Evolutionary conservation across 2,329 filamentous ascomycete genomes (phyloP).

Genomic region (Hymenoscyphus scutula): DNA sequence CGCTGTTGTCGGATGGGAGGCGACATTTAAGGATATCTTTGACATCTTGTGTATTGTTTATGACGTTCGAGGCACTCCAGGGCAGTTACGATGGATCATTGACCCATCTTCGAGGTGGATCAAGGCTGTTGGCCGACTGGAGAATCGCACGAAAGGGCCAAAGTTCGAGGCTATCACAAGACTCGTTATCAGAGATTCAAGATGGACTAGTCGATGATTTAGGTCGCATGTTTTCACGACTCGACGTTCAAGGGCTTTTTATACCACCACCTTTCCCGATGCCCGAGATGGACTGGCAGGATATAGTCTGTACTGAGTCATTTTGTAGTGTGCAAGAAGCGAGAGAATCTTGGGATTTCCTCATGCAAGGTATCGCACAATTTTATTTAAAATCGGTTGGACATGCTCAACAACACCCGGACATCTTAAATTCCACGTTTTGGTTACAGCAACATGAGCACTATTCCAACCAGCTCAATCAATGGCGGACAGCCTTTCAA

Average conservation of each 20-base stretch:
- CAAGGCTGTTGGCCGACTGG: conserved; percentile 34
- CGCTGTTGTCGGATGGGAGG: conserved; percentile 32
- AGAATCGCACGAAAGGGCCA: conserved; percentile 33
- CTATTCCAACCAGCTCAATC: conserved; percentile 32
- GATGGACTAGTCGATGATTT: conserved; percentile 36
- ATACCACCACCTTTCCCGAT: conserved; percentile 35
- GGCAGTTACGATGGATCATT: conserved; percentile 35
- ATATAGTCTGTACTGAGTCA: conserved; percentile 29
- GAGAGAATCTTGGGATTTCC: conserved; percentile 33
- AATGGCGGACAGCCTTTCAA: conserved; percentile 34
- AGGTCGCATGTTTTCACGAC: conserved; percentile 34
- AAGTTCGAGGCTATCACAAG: conserved; percentile 33
- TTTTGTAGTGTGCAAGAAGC: conserved; percentile 34
- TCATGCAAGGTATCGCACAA: conserved; percentile 35
- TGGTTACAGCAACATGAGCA: conserved; percentile 33
- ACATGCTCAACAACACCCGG: conserved; percentile 30
- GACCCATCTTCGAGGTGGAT: conserved; percentile 34
- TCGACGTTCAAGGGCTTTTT: conserved; percentile 35
- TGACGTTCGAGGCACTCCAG: conserved; percentile 36
- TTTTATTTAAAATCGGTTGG: conserved; percentile 34
- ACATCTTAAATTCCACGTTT: conserved; percentile 27
- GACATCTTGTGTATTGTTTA: conserved; percentile 35
- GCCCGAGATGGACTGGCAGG: conserved; percentile 34
- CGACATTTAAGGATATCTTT: conserved; percentile 34
- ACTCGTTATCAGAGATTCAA: conserved; percentile 36